A percentile compares a stretch with the other conserved stretches of the same genome.
Conservation (phyloP, 2,329 filamentous ascomycete genomes). For the Cercospora zeina region DNA sequence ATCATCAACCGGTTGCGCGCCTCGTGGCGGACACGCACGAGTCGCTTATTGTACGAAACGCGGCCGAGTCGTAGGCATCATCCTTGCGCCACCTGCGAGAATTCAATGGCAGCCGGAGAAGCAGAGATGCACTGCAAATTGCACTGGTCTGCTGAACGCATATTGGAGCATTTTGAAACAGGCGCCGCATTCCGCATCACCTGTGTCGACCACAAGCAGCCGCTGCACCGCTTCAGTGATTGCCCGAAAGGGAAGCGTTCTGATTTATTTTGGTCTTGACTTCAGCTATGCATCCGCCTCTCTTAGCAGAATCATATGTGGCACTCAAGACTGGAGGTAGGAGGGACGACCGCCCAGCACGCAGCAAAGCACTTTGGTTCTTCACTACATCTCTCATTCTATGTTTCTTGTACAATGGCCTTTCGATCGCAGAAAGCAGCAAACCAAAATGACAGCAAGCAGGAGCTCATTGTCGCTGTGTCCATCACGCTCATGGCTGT, state of each 20-base stretch:
- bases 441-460: conserved; percentile 14
- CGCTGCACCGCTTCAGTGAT: background rate
- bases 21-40: background rate
- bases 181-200: background rate
- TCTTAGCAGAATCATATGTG: conserved; percentile 3
- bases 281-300: background rate
- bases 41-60: conserved; percentile 9
- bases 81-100: background rate
- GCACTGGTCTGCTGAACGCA: background rate
- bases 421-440: background rate
- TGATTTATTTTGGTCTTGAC: background rate
- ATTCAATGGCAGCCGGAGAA: background rate
- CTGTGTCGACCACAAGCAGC: background rate
- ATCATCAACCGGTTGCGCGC: background rate
- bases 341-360: background rate
- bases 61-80: conserved; percentile 12
- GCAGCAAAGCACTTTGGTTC: background rate
- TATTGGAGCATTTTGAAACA: background rate
- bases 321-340: background rate
- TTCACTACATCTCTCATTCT: background rate
- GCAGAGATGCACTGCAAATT: background rate
- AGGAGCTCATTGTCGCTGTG: conserved; percentile 22
- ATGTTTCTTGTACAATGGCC: background rate
- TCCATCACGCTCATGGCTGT: conserved; percentile 21
- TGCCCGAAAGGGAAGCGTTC: conserved; percentile 2